Evolutionary conservation across 768 basidiomycete species (phyloP).

Genomic region (Obba rivulosa): DNA sequence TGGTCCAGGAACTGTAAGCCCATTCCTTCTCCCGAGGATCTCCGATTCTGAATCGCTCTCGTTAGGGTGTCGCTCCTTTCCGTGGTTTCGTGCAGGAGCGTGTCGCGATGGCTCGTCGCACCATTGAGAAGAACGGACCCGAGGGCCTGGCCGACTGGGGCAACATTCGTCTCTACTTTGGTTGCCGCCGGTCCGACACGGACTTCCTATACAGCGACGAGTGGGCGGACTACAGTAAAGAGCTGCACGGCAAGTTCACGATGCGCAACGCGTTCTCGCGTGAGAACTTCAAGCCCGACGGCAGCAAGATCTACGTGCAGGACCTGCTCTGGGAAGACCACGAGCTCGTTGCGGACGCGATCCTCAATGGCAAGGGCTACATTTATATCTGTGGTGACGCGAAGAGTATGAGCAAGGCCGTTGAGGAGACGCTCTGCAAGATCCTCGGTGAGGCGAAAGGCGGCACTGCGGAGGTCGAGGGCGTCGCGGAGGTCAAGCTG

Average conservation of each 20-base stretch:
- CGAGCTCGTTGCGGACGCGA: constrained; percentile 78
- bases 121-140: constrained; percentile 91
- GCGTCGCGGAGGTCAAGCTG: constrained; percentile 85
- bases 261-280: constrained; percentile 90
- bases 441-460: constrained; percentile 94
- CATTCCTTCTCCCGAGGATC: background rate
- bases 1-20: constrained; percentile 92
- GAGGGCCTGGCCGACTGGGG: constrained; percentile 97
- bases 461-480: constrained; percentile 82
- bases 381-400: constrained; percentile 97
- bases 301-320: constrained; percentile 98
- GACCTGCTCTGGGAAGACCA: constrained; percentile 89
- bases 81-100: constrained; percentile 98
- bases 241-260: constrained; percentile 87
- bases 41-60: constrained; percentile 6
- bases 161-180: constrained; percentile 90
- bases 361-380: constrained; percentile 94
- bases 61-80: constrained; percentile 97
- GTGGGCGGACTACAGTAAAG: constrained; percentile 83
- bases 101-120: constrained; percentile 90
- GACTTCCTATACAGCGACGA: constrained; percentile 96
- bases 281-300: constrained; percentile 83
- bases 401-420: constrained; percentile 92
- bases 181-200: constrained; percentile 82
- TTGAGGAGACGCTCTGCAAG: constrained; percentile 81